Percentiles rank a stretch among this genome's conserved stretches.
Evolutionary conservation across 192 early-diverging fungal species (phyloP).

Genomic region (Lobosporangium transversale): DNA sequence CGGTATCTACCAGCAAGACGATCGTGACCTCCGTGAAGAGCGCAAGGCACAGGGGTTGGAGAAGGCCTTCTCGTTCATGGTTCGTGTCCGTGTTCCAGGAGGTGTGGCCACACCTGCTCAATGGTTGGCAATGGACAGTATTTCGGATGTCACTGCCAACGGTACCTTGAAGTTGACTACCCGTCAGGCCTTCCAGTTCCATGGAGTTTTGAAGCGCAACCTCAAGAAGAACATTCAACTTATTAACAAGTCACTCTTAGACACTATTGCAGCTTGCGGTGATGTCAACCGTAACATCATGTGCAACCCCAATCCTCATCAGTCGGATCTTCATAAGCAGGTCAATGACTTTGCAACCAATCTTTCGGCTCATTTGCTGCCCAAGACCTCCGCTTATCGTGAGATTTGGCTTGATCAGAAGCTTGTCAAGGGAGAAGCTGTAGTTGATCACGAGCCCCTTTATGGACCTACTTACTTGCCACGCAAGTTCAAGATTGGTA

Average conservation of each 20-base stretch:
- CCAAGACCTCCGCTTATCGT: slow-evolving; percentile 91
- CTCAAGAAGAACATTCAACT: slow-evolving; percentile 89
- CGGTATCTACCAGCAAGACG: slow-evolving; percentile 97
- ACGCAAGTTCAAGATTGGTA: slow-evolving; percentile 95
- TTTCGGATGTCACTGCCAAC: slow-evolving; percentile 86
- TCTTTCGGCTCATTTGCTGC: slow-evolving; percentile 83
- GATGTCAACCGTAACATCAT: slow-evolving; percentile 99
- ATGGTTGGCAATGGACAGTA: slow-evolving; percentile 95
- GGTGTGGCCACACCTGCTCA: slow-evolving; percentile 89
- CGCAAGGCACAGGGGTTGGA: slow-evolving; percentile 87
- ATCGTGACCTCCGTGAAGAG: slow-evolving; percentile 91
- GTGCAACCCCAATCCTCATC: slow-evolving; percentile 87
- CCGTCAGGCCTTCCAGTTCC: slow-evolving; percentile 96
- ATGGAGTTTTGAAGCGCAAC: slow-evolving; percentile 93
- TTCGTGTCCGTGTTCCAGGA: slow-evolving; percentile 93
- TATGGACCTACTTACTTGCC: slow-evolving; percentile 95
- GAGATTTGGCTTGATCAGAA: slow-evolving; percentile 98
- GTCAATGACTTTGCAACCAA: slow-evolving; percentile 77
- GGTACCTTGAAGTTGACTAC: slow-evolving; percentile 95
- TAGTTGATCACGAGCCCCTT: slow-evolving; percentile 89
- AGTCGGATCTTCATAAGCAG: slow-evolving; percentile 82
- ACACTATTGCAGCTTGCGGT: slow-evolving; percentile 96
- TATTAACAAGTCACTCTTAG: slow-evolving; percentile 91
- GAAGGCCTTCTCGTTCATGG: slow-evolving; percentile 96
- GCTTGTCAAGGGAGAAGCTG: slow-evolving; percentile 80